Percentiles rank a stretch among this genome's conserved stretches.
Evolutionary conservation across 352 stramenopile genomes (phyloP).

Genomic region (Thalassiosira hispida): DNA sequence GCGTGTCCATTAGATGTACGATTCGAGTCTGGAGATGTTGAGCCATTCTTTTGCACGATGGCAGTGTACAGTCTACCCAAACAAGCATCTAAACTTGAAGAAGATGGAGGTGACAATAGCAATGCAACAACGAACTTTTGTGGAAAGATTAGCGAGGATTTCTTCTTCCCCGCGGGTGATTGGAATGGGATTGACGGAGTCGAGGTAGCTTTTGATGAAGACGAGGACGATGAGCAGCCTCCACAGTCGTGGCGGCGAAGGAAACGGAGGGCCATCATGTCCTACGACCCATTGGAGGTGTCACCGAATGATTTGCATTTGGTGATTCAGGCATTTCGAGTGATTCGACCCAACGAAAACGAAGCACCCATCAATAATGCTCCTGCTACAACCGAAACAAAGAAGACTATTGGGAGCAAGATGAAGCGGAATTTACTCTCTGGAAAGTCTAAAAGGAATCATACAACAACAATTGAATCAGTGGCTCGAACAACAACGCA

Average conservation of each 20-base stretch:
- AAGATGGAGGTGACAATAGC: background rate
- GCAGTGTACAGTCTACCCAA: conserved; percentile 64
- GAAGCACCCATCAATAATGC: background rate
- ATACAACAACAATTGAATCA: background rate
- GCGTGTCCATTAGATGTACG: conserved; percentile 62
- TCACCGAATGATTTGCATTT: conserved; percentile 35
- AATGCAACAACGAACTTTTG: conserved; percentile 17
- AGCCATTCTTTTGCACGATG: conserved; percentile 77
- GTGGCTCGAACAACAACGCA: background rate
- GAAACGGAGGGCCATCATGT: conserved; percentile 71
- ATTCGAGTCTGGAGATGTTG: conserved; percentile 59
- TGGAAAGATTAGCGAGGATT: conserved; percentile 81
- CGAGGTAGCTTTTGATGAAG: conserved; percentile 12
- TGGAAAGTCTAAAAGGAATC: background rate
- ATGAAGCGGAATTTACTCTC: background rate
- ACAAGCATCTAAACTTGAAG: background rate
- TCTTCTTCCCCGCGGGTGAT: conserved; percentile 80
- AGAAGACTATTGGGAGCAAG: conserved; percentile 23
- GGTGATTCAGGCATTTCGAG: conserved; percentile 47
- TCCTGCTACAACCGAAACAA: background rate
- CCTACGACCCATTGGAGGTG: conserved; percentile 62
- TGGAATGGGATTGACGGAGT: conserved; percentile 62
- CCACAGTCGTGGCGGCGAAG: conserved; percentile 49
- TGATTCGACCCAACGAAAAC: background rate
- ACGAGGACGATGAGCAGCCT: conserved; percentile 32